Evolutionary conservation across 176 grass and related monocot species (phyloP), one percentile per base, ranked within the genome.

Genomic region (Eleusine indica): DNA sequence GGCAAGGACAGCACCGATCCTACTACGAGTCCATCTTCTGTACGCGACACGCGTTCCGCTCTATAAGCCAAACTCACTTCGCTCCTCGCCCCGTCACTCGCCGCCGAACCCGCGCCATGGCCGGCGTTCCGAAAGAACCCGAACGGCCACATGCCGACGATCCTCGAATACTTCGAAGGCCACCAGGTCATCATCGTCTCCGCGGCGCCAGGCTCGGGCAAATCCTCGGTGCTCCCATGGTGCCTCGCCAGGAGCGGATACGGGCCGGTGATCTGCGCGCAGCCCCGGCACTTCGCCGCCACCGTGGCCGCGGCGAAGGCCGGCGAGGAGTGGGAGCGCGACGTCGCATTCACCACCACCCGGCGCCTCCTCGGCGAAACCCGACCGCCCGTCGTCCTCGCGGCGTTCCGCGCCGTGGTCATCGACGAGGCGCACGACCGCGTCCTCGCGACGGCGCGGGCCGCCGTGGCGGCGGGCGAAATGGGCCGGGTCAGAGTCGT

Each of bases 361-460:
- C 75, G 84, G 42, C 14, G 0, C 67, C 67, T 86, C 68, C 41
- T 72, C 16, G 57, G 79, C 56, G 8, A 47, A 10, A 47, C 44
- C 6, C 43, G 49, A 5, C 1, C 44, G 18, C 15, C 54, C 75
- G 9, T 65, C 17, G 41, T 12, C 17, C 65, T 47, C 18, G 39
- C 15, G 30, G 43, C 29, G n/a, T 86, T 40, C 68, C 29, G 67
- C 75, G 22, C 67, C 21, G 2, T 79, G 42, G 68, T 86, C 43
- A 14, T 86, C 76, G 84, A 79, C 57, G 76, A 86, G 84, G 76
- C 76, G 32, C 75, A 73, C 42, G 56, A 86, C 40, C 76, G 84
- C 30, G 79, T 80, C 68, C 75, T 86, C 68, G 76, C 18, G 42
- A 35, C 15, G 56, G 30, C 28, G 67, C 71, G 48, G 42, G 83